Evolutionary conservation across 768 basidiomycete genomes (phyloP).

Genomic region (Tulasnella sp.): DNA sequence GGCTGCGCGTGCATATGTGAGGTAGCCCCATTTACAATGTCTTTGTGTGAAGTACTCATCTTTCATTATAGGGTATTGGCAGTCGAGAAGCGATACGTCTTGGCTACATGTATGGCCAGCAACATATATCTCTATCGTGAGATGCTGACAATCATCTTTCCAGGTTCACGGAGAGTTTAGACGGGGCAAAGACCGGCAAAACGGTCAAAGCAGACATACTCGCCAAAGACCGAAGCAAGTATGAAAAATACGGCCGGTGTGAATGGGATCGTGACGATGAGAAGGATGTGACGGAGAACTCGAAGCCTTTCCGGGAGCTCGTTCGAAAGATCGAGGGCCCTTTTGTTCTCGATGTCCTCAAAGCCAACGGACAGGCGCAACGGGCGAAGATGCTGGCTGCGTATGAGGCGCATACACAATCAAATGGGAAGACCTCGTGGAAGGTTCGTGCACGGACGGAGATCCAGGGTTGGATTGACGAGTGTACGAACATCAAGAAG

Average conservation of each 20-base stretch:
- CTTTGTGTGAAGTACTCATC: background rate
- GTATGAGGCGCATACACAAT: too few relatives aligned
- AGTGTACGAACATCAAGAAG: too few relatives aligned
- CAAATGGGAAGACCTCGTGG: too few relatives aligned
- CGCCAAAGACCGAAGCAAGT: background rate
- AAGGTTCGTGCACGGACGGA: too few relatives aligned
- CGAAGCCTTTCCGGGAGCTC: slow-evolving; percentile 22
- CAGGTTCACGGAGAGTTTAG: slow-evolving; percentile 7
- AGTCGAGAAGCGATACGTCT: background rate
- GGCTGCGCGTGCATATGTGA: background rate
- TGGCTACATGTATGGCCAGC: background rate
- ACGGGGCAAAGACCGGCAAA: slow-evolving; percentile 5
- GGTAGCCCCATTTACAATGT: background rate
- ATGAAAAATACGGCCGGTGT: background rate
- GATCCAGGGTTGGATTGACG: too few relatives aligned
- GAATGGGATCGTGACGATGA: background rate
- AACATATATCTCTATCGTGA: background rate
- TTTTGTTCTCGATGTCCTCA: too few relatives aligned
- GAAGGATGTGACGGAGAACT: background rate
- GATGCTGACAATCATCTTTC: background rate
- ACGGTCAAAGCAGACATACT: background rate
- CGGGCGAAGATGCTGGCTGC: too few relatives aligned
- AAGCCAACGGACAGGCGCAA: too few relatives aligned
- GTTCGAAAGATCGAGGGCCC: too few relatives aligned
- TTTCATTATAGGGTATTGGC: background rate